Evolutionary conservation across 768 basidiomycete species (phyloP).

Genomic region (Grammothele lineata): DNA sequence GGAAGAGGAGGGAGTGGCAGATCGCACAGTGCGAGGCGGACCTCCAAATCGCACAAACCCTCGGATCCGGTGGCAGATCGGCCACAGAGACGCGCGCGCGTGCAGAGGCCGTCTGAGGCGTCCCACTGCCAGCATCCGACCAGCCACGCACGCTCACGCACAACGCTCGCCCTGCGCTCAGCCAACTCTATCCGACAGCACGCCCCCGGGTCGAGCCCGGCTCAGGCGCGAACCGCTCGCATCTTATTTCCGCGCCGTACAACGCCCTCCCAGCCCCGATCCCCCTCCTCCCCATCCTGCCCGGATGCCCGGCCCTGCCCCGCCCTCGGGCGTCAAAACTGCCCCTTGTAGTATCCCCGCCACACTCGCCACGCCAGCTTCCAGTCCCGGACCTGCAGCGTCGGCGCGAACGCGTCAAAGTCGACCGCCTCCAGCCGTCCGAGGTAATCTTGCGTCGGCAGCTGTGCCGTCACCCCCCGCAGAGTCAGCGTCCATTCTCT

Average conservation of each 20-base stretch:
- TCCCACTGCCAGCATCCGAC: too few species aligned
- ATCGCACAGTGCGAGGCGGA: conserved; percentile 10
- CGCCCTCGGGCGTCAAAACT: conserved; percentile 30
- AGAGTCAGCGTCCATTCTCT: conserved; percentile 7
- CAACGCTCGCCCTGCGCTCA: conserved; percentile 2
- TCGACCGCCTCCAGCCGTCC: conserved; percentile 59
- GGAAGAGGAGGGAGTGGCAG: conserved; percentile 8
- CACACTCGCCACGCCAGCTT: conserved; percentile 72
- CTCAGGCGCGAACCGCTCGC: too few species aligned
- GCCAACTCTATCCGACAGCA: neutral
- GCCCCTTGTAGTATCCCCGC: conserved; percentile 44
- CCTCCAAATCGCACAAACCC: conserved; percentile 16
- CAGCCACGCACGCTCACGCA: too few species aligned
- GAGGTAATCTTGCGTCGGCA: conserved; percentile 65
- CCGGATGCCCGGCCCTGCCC: too few species aligned
- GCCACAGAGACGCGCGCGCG: conserved; percentile 11
- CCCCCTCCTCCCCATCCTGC: too few species aligned
- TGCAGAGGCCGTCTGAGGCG: too few species aligned
- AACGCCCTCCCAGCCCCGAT: too few species aligned
- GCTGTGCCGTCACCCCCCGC: conserved; percentile 34
- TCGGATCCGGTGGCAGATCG: conserved; percentile 17
- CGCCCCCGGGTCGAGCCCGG: too few species aligned
- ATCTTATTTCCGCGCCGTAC: too few species aligned
- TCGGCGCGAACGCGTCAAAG: conserved; percentile 69
- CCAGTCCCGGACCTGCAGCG: conserved; percentile 67